phyloP scores from a whole-genome alignment of 352 stramenopile species.

The Globisporangium irregulare region DNA sequence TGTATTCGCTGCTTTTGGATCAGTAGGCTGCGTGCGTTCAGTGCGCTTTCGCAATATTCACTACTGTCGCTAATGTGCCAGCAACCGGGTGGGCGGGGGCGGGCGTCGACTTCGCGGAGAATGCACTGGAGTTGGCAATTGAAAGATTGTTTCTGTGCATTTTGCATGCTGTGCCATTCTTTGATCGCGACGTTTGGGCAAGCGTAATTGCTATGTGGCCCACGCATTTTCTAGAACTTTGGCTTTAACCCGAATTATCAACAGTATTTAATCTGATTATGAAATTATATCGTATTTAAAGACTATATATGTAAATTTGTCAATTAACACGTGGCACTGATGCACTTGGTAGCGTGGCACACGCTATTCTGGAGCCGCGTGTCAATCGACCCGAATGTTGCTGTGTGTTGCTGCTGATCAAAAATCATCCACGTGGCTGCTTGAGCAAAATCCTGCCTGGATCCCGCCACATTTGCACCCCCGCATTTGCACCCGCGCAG shows the following conservation, averaged over 20 bases:
- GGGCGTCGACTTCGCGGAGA: background rate
- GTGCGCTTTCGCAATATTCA: background rate
- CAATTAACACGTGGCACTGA: conserved; percentile 2
- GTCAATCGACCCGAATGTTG: conserved; percentile 1
- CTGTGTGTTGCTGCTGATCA: background rate
- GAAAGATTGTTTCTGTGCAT: background rate
- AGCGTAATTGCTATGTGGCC: background rate
- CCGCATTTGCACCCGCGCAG: background rate
- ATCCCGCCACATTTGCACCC: background rate
- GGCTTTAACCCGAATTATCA: background rate
- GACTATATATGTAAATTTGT: background rate
- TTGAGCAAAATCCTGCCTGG: background rate
- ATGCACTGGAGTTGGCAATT: no score
- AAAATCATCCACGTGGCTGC: conserved; percentile 10
- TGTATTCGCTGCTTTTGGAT: background rate
- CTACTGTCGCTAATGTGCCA: background rate
- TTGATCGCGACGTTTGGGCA: background rate
- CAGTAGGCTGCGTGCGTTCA: background rate
- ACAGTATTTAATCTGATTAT: background rate
- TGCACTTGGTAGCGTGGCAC: background rate
- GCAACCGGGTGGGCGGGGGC: background rate
- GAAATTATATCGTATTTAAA: background rate
- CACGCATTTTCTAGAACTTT: conserved; percentile 10
- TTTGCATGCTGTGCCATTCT: background rate
- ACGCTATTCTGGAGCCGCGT: conserved; percentile 7